Evolutionary conservation across 2,329 filamentous ascomycete genomes (phyloP), one percentile per base, ranked within the genome.

Genomic region (Cadophora sp.): DNA sequence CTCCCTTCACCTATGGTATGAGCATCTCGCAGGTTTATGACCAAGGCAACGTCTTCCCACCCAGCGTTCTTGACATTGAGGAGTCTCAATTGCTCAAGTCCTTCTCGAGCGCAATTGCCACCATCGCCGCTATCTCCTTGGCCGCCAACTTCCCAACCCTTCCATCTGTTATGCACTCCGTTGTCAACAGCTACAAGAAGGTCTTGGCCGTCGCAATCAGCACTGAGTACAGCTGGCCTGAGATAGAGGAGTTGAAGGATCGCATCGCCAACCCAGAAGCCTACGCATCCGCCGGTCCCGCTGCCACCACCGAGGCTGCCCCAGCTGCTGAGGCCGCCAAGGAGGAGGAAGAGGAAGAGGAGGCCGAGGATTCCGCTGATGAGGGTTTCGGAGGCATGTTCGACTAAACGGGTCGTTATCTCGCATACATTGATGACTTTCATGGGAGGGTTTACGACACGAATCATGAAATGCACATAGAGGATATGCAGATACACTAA

Each of bases 1-100:
- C 96, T 77, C 94, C 94, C 83, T 97, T 97, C 90, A 97, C 94
- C 81, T 99, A 98, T 87, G 96, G 96, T 87, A 97, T 99, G 92
- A 92, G 91, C 82, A 91, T 99, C 79, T 77, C 89, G 73, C 95
- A 98, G 88, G 94, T 99, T 83, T 99, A 99, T 89, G 94, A 99
- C 86, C 86, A 95, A 80, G 96, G 96, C 79, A 96, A 99, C 88
- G 89, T 89, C 77, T 99, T 99, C 89, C 86, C 89, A 74, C 83
- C 94, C 73, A 84, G 83, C 72, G 93, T 99, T 76, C 89, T 99
- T 77, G 96, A 99, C 84, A 94, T 99, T 79, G 88, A 92, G 79
- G 95, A 99, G 87, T 90, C 92, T 73, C 94, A 98, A 87, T 92
- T 99, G 79, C 90, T 99, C 75, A 89, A 90, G 83, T 83, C 91